Conservation (phyloP, 768 basidiomycete species). For the Dioszegia crocea region DNA sequence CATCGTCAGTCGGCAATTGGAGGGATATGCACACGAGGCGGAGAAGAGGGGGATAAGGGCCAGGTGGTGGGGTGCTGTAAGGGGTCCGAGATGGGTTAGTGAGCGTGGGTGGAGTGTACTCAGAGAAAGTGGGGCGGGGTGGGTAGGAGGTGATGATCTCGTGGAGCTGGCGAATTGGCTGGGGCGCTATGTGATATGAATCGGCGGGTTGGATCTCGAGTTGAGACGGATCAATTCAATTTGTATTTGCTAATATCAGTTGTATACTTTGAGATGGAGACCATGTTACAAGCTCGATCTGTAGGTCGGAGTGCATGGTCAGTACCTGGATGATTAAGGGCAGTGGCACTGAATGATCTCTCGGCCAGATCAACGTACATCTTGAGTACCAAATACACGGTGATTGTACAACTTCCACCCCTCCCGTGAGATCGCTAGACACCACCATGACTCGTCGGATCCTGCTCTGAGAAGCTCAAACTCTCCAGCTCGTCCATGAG, state of each 20-base stretch:
- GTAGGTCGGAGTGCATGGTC: too few relatives aligned
- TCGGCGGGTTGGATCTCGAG: too few relatives aligned
- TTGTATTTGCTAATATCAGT: too few relatives aligned
- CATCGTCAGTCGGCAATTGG: background rate
- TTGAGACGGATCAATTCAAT: too few relatives aligned
- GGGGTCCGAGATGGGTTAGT: background rate
- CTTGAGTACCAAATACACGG: too few relatives aligned
- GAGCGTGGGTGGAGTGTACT: background rate
- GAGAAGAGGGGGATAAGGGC: background rate
- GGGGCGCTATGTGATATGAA: background rate
- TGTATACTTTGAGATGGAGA: too few relatives aligned
- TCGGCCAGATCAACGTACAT: too few relatives aligned
- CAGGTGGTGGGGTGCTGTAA: background rate
- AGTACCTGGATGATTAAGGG: too few relatives aligned
- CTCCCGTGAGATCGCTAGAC: too few relatives aligned
- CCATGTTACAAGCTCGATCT: too few relatives aligned
- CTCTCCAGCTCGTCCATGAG: constrained; percentile 67
- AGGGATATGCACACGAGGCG: background rate
- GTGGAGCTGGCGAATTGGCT: background rate
- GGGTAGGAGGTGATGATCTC: background rate
- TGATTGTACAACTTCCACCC: too few relatives aligned
- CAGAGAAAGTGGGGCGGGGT: background rate
- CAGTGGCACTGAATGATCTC: too few relatives aligned
- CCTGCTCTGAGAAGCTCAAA: constrained; percentile 1
- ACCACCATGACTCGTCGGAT: background rate